Percentiles rank a stretch among this genome's conserved stretches.
phyloP scores from a whole-genome alignment of 192 early-diverging fungal genomes.

The Lobulomyces angularis region DNA sequence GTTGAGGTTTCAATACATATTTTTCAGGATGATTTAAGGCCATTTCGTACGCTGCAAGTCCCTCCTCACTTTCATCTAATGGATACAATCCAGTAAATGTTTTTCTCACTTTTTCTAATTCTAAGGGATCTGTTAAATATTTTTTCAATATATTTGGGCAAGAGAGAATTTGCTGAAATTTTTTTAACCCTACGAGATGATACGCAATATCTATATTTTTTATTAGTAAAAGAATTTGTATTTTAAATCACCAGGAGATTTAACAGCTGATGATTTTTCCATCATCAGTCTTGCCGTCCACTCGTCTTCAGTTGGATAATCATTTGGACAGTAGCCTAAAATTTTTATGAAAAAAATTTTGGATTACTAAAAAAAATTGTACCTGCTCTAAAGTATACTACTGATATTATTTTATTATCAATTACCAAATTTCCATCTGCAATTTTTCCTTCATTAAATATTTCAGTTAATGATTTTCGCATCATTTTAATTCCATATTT shows the following conservation, averaged over 20 bases:
- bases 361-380: constrained; percentile 1
- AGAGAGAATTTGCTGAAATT: constrained; percentile 87
- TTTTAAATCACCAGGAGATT: no score
- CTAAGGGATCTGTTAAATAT: no score
- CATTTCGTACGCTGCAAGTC: constrained; percentile 48
- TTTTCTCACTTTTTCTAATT: constrained; percentile 39
- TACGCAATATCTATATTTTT: constrained; percentile 78
- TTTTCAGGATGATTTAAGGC: constrained; percentile 53
- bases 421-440: constrained; percentile 38
- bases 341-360: no score
- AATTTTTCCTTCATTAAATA: no score
- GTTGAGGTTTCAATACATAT: constrained; percentile 92
- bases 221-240: no score
- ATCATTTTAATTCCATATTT: constrained; percentile 47
- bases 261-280: constrained; percentile 69
- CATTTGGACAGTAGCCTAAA: constrained; percentile 78
- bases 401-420: constrained; percentile 60
- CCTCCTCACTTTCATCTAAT: constrained; percentile 56
- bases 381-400: neutral
- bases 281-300: constrained; percentile 69
- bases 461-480: constrained; percentile 51
- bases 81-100: constrained; percentile 88
- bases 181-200: constrained; percentile 90
- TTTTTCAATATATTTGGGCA: constrained; percentile 66
- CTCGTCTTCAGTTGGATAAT: constrained; percentile 69